Conservation (phyloP, 768 basidiomycete genomes). For the Dentipellis sp. region DNA sequence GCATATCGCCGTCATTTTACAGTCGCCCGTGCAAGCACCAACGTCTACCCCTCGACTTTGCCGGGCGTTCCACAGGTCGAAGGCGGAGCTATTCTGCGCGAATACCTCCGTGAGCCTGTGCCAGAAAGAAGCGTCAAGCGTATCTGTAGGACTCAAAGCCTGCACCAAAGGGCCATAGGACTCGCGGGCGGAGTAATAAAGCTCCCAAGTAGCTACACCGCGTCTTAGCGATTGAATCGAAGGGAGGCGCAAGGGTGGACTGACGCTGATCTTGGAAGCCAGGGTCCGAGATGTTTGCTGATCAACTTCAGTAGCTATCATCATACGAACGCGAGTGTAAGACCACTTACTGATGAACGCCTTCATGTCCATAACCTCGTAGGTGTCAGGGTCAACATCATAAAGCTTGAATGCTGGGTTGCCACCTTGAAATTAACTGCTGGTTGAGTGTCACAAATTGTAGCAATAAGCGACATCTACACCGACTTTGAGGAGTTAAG, state of each 20-base stretch:
- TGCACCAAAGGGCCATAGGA: not conserved
- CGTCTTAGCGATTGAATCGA: too few relatives aligned
- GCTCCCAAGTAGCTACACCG: conserved; percentile 29
- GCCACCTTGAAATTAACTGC: conserved; percentile 26
- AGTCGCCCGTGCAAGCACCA: conserved; percentile 25
- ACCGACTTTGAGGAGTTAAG: conserved; percentile 46
- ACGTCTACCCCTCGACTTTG: conserved; percentile 31
- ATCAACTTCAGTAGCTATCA: not conserved
- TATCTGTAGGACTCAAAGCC: conserved; percentile 22
- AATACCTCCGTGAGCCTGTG: conserved; percentile 49
- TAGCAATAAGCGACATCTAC: not conserved
- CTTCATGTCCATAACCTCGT: conserved; percentile 51
- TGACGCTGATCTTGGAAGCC: conserved; percentile 38
- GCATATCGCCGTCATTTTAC: conserved; percentile 34
- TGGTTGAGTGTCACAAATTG: not conserved
- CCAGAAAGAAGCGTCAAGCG: conserved; percentile 49
- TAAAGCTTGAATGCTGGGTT: conserved; percentile 52
- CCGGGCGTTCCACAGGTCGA: conserved; percentile 37
- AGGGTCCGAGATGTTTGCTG: conserved; percentile 31
- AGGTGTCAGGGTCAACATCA: conserved; percentile 58
- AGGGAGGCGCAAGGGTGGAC: conserved; percentile 3
- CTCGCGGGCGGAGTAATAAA: not conserved
- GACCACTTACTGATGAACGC: conserved; percentile 36
- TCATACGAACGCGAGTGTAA: not conserved
- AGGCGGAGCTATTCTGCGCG: conserved; percentile 34